Base-by-base conservation (phyloP, 768 basidiomycete genomes). In the Rhodotorula graminis region DNA sequence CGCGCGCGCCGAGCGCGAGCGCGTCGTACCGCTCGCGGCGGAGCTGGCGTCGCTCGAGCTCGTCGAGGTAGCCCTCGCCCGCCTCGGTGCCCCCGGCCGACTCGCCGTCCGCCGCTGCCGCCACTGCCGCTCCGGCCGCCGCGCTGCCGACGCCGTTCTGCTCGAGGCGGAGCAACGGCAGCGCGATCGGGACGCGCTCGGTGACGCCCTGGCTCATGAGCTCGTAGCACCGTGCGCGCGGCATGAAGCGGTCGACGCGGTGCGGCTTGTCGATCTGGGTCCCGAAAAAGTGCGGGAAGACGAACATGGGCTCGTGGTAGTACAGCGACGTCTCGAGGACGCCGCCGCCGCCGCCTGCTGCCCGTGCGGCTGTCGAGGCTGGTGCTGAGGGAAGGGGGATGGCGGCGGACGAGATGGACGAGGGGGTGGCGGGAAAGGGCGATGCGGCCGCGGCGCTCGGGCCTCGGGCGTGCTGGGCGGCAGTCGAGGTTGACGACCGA, bases 201-300 rank as follows among this genome's bases (percentile, higher is more conserved):
- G 61, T 59, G 6, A 76, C 55, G 3, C 75, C 75, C 33, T 72
- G 68, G 23, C 53, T 56, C 31, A 64, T 67, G n/a, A 76, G 62
- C 55, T 76, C 71, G 69, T 76, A 76, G 56, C 71, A 76, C 55
- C 92, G 91, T n/a, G 91, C 93, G 44, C 95, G 87, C 11, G 92
- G 89, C 37, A 97, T 84, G 79, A 97, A 98, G 71, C 95, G 93
- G 75, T 76, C 83, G 42, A 77, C 71, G 14, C 82, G 80, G 71
- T 82, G 82, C 19, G 83, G 83, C 68, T 82, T 82, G 77, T 83
- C 83, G 68, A 81, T 80, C 27, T 82, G 80, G 42, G 79, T 79
- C 3, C 80, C 80, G 73, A 82, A 83, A 71, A 82, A 83, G 47
- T 81, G 81, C 40, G 80, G 80, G 64, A 81, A 80, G 18, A 82